phyloP scores from a whole-genome alignment of 2,329 filamentous ascomycete genomes.

The Trichoderma harzianum region DNA sequence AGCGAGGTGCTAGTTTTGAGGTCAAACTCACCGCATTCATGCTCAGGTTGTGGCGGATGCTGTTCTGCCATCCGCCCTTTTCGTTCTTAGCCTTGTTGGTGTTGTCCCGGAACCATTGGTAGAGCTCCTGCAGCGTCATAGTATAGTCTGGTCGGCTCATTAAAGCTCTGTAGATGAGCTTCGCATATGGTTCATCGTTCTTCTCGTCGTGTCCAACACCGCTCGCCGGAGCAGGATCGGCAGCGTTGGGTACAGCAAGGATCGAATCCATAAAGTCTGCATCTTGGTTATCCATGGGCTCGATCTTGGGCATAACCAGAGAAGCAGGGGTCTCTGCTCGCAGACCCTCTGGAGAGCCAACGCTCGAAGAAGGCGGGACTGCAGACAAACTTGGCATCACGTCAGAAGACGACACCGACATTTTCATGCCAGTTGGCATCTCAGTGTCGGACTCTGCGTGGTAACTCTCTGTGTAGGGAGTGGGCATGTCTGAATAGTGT shows the following conservation, averaged over 20 bases:
- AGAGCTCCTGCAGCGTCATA: slow-evolving; percentile 82
- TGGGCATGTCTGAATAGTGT: slow-evolving; percentile 22
- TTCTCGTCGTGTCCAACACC: slow-evolving; percentile 43
- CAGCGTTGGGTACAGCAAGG: not conserved
- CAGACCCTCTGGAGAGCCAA: slow-evolving; percentile 23
- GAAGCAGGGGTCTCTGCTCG: slow-evolving; percentile 20
- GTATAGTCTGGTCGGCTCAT: slow-evolving; percentile 61
- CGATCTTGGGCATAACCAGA: slow-evolving; percentile 18
- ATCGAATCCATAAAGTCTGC: not conserved
- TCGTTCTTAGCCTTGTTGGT: slow-evolving; percentile 76
- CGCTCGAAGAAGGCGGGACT: slow-evolving; percentile 18
- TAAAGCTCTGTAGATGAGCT: slow-evolving; percentile 75
- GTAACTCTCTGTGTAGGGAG: slow-evolving; percentile 22
- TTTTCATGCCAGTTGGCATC: slow-evolving; percentile 20
- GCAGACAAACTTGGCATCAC: slow-evolving; percentile 19
- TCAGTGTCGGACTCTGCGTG: slow-evolving; percentile 23
- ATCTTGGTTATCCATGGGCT: not conserved
- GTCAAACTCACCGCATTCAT: slow-evolving; percentile 75
- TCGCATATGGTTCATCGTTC: slow-evolving; percentile 69
- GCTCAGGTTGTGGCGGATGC: slow-evolving; percentile 89
- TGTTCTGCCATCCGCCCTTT: slow-evolving; percentile 87
- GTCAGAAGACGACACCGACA: slow-evolving; percentile 16
- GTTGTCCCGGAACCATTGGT: slow-evolving; percentile 82
- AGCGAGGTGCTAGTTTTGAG: not conserved
- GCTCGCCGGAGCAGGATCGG: not conserved